Percentiles rank a stretch among this genome's conserved stretches.
Evolutionary conservation across 345 rosid species (phyloP).

Genomic region (Eucalyptus globulus): DNA sequence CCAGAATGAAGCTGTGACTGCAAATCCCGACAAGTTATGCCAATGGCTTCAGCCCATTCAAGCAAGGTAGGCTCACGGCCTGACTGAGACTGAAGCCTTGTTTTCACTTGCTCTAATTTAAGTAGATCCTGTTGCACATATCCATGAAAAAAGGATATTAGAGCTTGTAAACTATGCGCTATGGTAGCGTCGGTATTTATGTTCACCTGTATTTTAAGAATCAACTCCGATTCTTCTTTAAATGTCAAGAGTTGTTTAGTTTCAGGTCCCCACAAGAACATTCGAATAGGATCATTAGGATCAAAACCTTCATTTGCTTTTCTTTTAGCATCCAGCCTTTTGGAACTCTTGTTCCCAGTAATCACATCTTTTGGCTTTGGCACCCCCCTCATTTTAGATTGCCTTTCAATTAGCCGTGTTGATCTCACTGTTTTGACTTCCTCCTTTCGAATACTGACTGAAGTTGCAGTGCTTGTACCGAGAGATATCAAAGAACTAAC

Average conservation of each 20-base stretch:
- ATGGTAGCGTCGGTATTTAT: neutral
- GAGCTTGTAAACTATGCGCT: neutral
- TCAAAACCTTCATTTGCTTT: constrained; percentile 32
- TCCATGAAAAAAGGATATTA: neutral
- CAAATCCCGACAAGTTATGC: constrained; percentile 38
- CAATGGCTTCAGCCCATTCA: constrained; percentile 79
- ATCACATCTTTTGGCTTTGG: constrained; percentile 19
- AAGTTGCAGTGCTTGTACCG: constrained; percentile 22
- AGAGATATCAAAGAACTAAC: constrained; percentile 1
- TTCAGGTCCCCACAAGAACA: constrained; percentile 76
- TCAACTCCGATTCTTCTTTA: constrained; percentile 60
- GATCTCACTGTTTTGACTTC: constrained; percentile 50
- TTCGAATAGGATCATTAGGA: constrained; percentile 52
- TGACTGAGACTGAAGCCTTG: constrained; percentile 54
- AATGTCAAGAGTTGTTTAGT: constrained; percentile 66
- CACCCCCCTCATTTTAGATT: constrained; percentile 36
- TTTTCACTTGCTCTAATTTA: constrained; percentile 51
- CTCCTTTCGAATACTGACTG: constrained; percentile 11
- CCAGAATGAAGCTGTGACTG: constrained; percentile 56
- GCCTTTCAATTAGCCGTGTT: constrained; percentile 44
- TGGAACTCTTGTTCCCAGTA: constrained; percentile 19
- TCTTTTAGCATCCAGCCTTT: constrained; percentile 21
- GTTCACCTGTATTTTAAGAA: constrained; percentile 56
- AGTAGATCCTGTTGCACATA: constrained; percentile 41
- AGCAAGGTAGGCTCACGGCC: constrained; percentile 64